Percentiles rank a stretch among this genome's conserved stretches.
phyloP scores from a whole-genome alignment of 306 rosid species.

The Arachis stenosperma region DNA sequence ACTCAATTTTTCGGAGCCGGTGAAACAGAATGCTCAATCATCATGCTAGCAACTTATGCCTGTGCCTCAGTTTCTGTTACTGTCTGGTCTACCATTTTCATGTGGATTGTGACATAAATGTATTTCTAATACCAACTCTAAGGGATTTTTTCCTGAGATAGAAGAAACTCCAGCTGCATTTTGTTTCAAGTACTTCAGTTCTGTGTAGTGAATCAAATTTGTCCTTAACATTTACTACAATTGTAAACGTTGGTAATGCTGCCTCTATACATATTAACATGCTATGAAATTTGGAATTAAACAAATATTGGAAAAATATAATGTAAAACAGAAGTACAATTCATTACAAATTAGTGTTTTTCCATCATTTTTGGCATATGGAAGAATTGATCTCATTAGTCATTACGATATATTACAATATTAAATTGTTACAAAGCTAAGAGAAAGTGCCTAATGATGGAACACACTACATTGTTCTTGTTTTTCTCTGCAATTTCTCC shows the following conservation, averaged over 20 bases:
- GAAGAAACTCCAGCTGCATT: not conserved
- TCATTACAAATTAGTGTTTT: not conserved
- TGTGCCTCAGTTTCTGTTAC: conserved; percentile 41
- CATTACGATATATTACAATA: too few species aligned
- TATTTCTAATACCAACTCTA: not conserved
- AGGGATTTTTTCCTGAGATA: not conserved
- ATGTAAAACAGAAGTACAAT: not conserved
- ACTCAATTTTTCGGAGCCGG: conserved; percentile 46
- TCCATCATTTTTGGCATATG: conserved; percentile 5
- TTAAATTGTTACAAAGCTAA: not conserved
- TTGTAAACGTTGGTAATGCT: not conserved
- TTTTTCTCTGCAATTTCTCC: conserved; percentile 5
- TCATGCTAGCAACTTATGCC: conserved; percentile 46
- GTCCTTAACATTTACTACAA: not conserved
- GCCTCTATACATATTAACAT: not conserved
- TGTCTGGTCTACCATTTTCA: conserved; percentile 42
- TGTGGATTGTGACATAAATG: conserved; percentile 39
- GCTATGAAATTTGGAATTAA: conserved; percentile 5
- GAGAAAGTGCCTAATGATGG: conserved; percentile 23
- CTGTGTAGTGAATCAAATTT: not conserved
- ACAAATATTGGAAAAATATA: not conserved
- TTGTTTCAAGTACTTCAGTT: not conserved
- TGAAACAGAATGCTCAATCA: conserved; percentile 43
- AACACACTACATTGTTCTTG: conserved; percentile 28
- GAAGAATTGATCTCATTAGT: not conserved